Conservation (phyloP, 1,284 basidiomycete genomes). For the Paramarasmius palmivorus region DNA sequence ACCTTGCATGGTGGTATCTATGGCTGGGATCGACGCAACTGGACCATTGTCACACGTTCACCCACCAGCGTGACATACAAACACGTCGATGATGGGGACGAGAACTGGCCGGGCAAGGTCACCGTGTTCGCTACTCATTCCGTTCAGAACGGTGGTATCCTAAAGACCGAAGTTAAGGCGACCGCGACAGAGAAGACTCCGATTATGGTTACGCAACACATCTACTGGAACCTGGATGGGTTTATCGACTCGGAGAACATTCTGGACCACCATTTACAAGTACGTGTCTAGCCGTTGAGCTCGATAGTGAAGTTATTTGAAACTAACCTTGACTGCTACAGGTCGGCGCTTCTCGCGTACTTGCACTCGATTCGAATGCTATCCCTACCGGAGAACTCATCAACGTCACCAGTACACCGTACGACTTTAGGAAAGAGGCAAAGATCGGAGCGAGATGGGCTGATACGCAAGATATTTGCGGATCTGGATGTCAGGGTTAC, state of each 20-base stretch:
- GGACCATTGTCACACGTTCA: constrained; percentile 46
- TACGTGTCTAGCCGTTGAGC: no score
- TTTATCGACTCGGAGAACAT: constrained; percentile 20
- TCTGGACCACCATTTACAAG: constrained; percentile 40
- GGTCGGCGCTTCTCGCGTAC: constrained; percentile 41
- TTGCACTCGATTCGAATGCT: constrained; percentile 44
- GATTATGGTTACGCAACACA: constrained; percentile 59
- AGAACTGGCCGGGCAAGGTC: constrained; percentile 57
- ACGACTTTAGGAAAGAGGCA: constrained; percentile 46
- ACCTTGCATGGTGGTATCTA: constrained; percentile 54
- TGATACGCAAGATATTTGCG: constrained; percentile 40
- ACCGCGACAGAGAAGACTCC: constrained; percentile 53
- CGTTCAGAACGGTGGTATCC: constrained; percentile 45
- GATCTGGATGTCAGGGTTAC: constrained; percentile 41
- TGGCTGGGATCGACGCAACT: constrained; percentile 58
- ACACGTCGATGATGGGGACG: constrained; percentile 50
- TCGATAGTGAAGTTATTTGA: no score
- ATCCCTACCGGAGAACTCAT: constrained; percentile 52
- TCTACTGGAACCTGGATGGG: constrained; percentile 39
- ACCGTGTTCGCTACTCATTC: constrained; percentile 49
- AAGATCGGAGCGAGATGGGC: constrained; percentile 44
- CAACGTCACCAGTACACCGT: constrained; percentile 37
- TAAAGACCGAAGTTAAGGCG: constrained; percentile 46
- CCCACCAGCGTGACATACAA: constrained; percentile 48
- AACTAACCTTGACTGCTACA: constrained; percentile 13